Evolutionary conservation across 805 yeast species (phyloP), one percentile per base, ranked within the genome.

Genomic region (Scheffersomyces coipomensis): DNA sequence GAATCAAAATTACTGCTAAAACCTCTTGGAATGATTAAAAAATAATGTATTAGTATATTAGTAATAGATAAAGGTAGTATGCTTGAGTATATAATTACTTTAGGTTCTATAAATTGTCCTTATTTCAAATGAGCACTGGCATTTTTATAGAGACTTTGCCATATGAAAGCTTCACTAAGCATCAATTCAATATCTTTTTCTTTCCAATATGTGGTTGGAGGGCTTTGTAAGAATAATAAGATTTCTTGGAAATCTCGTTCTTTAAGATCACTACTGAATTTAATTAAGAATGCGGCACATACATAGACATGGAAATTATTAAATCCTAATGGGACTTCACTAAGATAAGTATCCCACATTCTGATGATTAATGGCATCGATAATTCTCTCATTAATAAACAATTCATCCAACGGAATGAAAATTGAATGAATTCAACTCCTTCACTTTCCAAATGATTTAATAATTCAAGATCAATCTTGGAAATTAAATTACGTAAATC

Each of bases 391-490:
- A 93, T 93, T 35, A 93, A 68, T 53, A 93, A 68, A 67, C 99
- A 93, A 64, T 93, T 93, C 98, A 93, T 93, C 99, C 99, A 93
- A 49, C 99, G 74, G 67, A 93, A 93, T 16, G 97, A 80, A 62
- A 93, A 93, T 62, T 93, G 99, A 47, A 93, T 80, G 55, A 93
- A 93, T 61, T 93, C 96, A n/a, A 93, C 79, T 34, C 86, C 86
- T 57, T 93, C 97, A 1, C 61, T 55, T 43, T 82, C 81, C 47
- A 93, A 77, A 64, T 93, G 98, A 27, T 71, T 70, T 29, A 82
- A 81, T 24, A 93, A 69, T 19, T 77, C 82, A 2, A 75, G 61
- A 55, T 93, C 98, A 40, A 91, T 90, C 46, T 95, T 75, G 46
- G 79, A 75, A 13, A 90, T 87, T 37, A 93, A 70, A 46, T 82